Conservation (phyloP, 2,329 filamentous ascomycete species). For the Dactylellina parvicollis region DNA sequence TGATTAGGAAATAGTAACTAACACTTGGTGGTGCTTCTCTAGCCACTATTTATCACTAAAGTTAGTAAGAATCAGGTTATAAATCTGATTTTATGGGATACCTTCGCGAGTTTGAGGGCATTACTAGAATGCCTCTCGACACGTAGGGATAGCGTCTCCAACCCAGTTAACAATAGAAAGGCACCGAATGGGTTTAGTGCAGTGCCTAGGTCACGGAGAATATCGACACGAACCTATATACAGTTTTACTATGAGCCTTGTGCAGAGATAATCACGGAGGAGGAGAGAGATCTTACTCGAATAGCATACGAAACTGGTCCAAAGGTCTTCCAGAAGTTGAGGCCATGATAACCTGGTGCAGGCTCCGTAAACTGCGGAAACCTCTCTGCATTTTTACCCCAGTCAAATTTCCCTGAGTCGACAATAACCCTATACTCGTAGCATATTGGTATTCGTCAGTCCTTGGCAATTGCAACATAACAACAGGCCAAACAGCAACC, state of each 20-base stretch:
- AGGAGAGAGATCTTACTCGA: slow-evolving; percentile 65
- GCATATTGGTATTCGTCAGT: no score
- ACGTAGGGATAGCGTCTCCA: slow-evolving; percentile 88
- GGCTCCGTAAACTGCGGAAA: slow-evolving; percentile 95
- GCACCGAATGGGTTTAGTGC: slow-evolving; percentile 88
- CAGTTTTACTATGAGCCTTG: neutral
- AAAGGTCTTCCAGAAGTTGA: slow-evolving; percentile 95
- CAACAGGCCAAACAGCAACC: no score
- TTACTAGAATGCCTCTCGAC: slow-evolving; percentile 88
- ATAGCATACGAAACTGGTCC: slow-evolving; percentile 83
- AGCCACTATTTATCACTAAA: slow-evolving; percentile 70
- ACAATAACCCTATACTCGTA: slow-evolving; percentile 79
- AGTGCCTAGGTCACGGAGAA: slow-evolving; percentile 85
- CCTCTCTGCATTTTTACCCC: slow-evolving; percentile 81
- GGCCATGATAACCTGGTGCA: slow-evolving; percentile 86
- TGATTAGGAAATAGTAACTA: neutral
- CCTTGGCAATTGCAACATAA: no score
- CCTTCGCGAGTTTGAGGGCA: slow-evolving; percentile 75
- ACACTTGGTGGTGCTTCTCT: slow-evolving; percentile 80
- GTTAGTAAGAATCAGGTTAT: neutral
- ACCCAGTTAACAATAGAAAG: slow-evolving; percentile 86
- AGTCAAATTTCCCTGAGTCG: slow-evolving; percentile 92
- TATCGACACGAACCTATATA: slow-evolving; percentile 74
- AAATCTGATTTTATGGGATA: neutral
- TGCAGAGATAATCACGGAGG: neutral